Percentiles rank a stretch among this genome's conserved stretches.
phyloP scores from a whole-genome alignment of 805 yeast genomes.

The Blastobotrys parvus region DNA sequence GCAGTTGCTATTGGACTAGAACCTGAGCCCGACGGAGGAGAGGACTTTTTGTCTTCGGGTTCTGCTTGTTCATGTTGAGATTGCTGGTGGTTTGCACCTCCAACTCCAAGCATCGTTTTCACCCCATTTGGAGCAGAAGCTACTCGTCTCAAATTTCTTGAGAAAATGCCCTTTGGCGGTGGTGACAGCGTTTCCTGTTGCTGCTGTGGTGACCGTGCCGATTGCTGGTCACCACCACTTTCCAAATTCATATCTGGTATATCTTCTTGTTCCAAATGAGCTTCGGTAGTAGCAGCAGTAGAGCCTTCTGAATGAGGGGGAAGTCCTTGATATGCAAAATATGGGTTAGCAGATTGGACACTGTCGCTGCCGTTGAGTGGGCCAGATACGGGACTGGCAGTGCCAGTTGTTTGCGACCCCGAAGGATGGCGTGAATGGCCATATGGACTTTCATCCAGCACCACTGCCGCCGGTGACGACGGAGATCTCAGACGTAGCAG shows the following conservation, averaged over 20 bases:
- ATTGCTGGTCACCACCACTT: not conserved
- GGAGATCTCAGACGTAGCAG: slow-evolving; percentile 20
- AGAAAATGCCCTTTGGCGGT: slow-evolving; percentile 19
- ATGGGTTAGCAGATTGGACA: slow-evolving; percentile 33
- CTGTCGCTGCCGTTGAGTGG: slow-evolving; percentile 3
- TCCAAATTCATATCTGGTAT: too few relatives aligned
- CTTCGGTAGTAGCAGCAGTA: too few relatives aligned
- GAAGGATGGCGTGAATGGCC: not conserved
- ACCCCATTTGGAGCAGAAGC: slow-evolving; percentile 77
- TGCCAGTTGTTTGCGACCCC: not conserved
- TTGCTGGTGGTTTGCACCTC: slow-evolving; percentile 1
- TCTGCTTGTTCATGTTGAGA: not conserved
- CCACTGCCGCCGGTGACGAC: slow-evolving; percentile 12
- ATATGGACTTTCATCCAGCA: slow-evolving; percentile 5
- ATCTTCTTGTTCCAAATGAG: too few relatives aligned
- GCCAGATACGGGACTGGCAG: slow-evolving; percentile 9
- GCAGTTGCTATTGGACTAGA: slow-evolving; percentile 8
- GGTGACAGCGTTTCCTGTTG: slow-evolving; percentile 20
- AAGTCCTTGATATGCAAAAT: slow-evolving; percentile 50
- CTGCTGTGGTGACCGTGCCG: not conserved
- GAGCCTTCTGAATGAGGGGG: slow-evolving; percentile 58
- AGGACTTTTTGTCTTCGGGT: too few relatives aligned
- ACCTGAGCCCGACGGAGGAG: not conserved
- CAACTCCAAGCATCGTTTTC: slow-evolving; percentile 23
- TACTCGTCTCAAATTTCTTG: slow-evolving; percentile 49